Evolutionary conservation across 192 early-diverging fungal genomes (phyloP), one percentile per base, ranked within the genome.

Genomic region (Mortierella hygrophila): DNA sequence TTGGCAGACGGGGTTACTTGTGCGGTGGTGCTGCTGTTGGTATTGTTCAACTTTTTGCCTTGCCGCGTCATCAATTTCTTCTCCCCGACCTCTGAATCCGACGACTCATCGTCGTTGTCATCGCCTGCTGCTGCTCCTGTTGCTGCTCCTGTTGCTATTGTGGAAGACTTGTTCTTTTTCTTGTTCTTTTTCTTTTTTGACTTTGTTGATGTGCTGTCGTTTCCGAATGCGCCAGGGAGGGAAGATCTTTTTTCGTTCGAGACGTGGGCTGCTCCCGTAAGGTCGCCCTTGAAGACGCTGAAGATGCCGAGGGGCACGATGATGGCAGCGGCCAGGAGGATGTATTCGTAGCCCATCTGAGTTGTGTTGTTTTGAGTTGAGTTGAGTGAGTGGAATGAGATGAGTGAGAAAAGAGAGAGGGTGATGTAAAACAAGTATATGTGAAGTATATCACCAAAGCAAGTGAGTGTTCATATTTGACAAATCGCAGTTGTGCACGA

Each of bases 141-240:
- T 35, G 52, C 29, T 42, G 32, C 38, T 52, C 74, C 21, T 29
- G 63, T 40, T 52, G 80, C 23, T 4, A 44, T 16, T n/a, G 68
- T 38, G 16, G n/a, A 7, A 4, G 47, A 42, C 47, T 80, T 81
- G n/a, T 13, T 75, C 72, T 86, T 86, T 65, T 86, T 86, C 76
- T 86, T 86, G 42, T 57, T 40, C 72, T 86, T 86, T 49, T 86
- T 86, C 74, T 86, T 86, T 76, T 86, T 86, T 60, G 79, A 77
- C 46, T 86, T 86, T 37, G 79, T 74, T 16, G 84, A 23, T 11
- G 8, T 42, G 18, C 35, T 47, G 63, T 69, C 70, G 60, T 65
- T 65, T 23, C 42, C 72, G 35, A 86, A 86, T 52, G 84, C 63
- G 16, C 84, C 84, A 40, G 84, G 84, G 9, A 81, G 60, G 5